Conservation (phyloP, 768 basidiomycete genomes). For the Phaffia tasmanica region DNA sequence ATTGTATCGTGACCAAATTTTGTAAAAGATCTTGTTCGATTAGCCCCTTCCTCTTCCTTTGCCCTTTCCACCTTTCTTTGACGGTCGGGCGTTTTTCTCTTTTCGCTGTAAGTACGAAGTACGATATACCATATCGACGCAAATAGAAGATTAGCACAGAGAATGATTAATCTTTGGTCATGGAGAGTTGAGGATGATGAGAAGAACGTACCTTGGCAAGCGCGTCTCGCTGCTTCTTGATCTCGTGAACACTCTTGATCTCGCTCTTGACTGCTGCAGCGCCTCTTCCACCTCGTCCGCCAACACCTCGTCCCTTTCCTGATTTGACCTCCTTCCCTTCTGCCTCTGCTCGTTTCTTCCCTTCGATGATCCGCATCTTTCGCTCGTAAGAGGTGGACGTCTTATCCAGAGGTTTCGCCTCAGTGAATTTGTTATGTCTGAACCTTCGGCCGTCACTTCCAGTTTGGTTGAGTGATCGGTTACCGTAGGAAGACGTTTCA, state of each 20-base stretch:
- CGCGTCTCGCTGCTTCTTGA: constrained; percentile 60
- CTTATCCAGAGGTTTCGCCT: constrained; percentile 69
- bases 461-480: not conserved
- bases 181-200: not conserved
- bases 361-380: constrained; percentile 54
- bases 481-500: constrained; percentile 36
- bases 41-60: constrained; percentile 28
- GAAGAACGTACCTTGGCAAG: constrained; percentile 43
- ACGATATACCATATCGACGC: not conserved
- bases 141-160: not conserved
- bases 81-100: constrained; percentile 71
- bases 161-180: not conserved
- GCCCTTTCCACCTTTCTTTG: constrained; percentile 35
- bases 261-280: constrained; percentile 61
- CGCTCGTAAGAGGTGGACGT: constrained; percentile 60
- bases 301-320: constrained; percentile 32
- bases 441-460: constrained; percentile 50
- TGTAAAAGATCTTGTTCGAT: constrained; percentile 9
- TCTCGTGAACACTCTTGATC: constrained; percentile 76
- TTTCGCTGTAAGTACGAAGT: constrained; percentile 38
- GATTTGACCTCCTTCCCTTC: constrained; percentile 38
- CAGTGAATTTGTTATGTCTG: constrained; percentile 55
- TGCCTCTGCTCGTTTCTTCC: constrained; percentile 43
- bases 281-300: constrained; percentile 45
- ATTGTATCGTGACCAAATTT: too few relatives aligned